These are phyloP conservation scores for Murraya paniculata DNA, from an alignment of 345 rosid species.

Conservation along the genomic window DNA sequence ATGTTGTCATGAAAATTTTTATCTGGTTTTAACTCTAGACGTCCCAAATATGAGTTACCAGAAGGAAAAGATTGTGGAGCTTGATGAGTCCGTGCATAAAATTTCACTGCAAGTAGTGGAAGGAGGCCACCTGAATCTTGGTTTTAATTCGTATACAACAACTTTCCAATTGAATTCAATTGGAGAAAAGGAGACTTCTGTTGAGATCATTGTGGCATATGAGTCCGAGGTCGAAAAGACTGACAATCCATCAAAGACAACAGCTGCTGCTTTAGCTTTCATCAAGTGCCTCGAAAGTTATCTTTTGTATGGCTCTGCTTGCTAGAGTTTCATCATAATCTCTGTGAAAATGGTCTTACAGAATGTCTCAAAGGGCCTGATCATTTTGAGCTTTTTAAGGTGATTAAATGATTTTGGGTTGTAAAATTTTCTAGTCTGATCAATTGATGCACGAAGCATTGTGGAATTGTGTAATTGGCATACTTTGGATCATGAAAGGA, in stretches of 20 bases:
- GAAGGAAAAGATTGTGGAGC: conserved; percentile 38
- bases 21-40: conserved; percentile 8
- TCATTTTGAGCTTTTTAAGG: neutral
- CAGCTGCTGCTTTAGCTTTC: conserved; percentile 9
- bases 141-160: conserved; percentile 30
- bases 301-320: conserved; percentile 9
- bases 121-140: conserved; percentile 37
- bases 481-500: neutral
- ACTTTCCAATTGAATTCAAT: conserved; percentile 27
- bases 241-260: conserved; percentile 20
- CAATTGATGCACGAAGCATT: neutral
- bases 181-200: conserved; percentile 21
- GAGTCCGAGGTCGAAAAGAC: conserved; percentile 19
- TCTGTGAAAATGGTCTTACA: neutral
- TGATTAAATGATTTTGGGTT: neutral
- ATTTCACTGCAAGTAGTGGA: conserved; percentile 30
- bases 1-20: neutral
- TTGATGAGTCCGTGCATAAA: conserved; percentile 27
- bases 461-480: neutral
- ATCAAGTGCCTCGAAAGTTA: conserved; percentile 24
- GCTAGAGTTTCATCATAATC: neutral
- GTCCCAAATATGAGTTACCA: conserved; percentile 27
- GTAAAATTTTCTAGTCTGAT: neutral
- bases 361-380: neutral
- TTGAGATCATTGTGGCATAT: conserved; percentile 27